Evolutionary conservation across 495 filamentous ascomycete genomes (phyloP), one percentile per base, ranked within the genome.

Genomic region (Trichodelitschia bisporula): DNA sequence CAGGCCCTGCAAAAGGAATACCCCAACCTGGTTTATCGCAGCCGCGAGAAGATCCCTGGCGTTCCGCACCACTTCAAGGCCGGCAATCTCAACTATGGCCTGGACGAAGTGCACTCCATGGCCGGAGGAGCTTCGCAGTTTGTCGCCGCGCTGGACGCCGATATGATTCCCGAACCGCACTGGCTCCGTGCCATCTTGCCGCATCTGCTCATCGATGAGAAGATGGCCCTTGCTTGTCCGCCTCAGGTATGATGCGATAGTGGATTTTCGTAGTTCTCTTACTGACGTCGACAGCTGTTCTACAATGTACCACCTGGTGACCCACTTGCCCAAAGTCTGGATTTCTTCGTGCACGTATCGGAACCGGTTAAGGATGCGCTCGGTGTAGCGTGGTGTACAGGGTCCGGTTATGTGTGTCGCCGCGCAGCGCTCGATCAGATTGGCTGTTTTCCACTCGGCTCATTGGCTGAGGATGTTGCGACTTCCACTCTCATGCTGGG

Each of bases 81-180:
- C 3, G 62, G 62, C 24, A 67, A 66, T 30, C 45, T 67, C 14
- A 59, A 57, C 35, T 53, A 53, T 33, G 61, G 55, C 18, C 41
- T 62, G 4, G 48, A 52, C 3, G 44, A 55, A 19, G 42, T 48
- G 11, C 39, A 37, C 0, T 33, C 20, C 1, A 31, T 61, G 15
- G 40, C 45, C 0, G 55, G 55, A 5, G 58, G 56, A 4, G 41
- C 54, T 10, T 45, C 46, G 15, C 45, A 64, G 30, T 63, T 48
- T 38, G 50, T 65, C 36, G 60, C 60, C 6, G 53, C 53, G 10
- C 40, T 65, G 29, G 62, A 66, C 40, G 60, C 57, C 12, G 62
- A 66, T 37, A 64, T 66, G 61, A 66, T 66, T 37, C 58, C 62
- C 12, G 54, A 59, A 32, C 44, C 43, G 28, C 44, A 56, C n/a